A percentile compares a stretch with the other conserved stretches of the same genome.
Evolutionary conservation across 225 moss, liverwort and hornwort species (phyloP).

Genomic region (Physcomitrellopsis africana): DNA sequence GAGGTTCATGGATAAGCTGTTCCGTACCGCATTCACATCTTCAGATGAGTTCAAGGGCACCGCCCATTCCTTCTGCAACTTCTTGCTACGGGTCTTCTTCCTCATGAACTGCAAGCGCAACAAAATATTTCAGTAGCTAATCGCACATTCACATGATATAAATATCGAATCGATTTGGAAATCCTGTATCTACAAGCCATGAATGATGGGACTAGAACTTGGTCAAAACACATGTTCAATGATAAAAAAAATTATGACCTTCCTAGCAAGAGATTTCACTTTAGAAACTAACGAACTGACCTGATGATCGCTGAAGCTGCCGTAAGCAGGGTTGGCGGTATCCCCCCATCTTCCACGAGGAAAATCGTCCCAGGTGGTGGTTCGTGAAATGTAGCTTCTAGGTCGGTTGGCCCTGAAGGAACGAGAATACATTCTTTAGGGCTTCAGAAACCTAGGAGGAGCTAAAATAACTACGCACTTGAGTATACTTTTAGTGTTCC

Average conservation of each 20-base stretch:
- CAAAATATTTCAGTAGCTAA: background rate
- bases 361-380: constrained; percentile 92
- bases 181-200: background rate
- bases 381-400: constrained; percentile 89
- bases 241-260: background rate
- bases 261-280: background rate
- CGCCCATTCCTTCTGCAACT: constrained; percentile 85
- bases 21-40: constrained; percentile 60
- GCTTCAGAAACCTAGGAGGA: background rate
- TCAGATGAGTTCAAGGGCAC: constrained; percentile 64
- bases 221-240: background rate
- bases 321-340: constrained; percentile 83
- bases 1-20: background rate
- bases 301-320: constrained; percentile 91
- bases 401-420: constrained; percentile 86
- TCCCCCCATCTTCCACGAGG: constrained; percentile 98
- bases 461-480: background rate
- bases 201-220: background rate
- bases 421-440: background rate
- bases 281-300: constrained; percentile 35
- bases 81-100: constrained; percentile 85
- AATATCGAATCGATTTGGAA: background rate
- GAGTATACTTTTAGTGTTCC: too few species aligned
- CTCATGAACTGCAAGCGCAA: constrained; percentile 65
- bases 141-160: background rate